A percentile compares a stretch with the other conserved stretches of the same genome.
Conservation (phyloP, 176 grass and related monocot genomes). For the Typha latifolia region DNA sequence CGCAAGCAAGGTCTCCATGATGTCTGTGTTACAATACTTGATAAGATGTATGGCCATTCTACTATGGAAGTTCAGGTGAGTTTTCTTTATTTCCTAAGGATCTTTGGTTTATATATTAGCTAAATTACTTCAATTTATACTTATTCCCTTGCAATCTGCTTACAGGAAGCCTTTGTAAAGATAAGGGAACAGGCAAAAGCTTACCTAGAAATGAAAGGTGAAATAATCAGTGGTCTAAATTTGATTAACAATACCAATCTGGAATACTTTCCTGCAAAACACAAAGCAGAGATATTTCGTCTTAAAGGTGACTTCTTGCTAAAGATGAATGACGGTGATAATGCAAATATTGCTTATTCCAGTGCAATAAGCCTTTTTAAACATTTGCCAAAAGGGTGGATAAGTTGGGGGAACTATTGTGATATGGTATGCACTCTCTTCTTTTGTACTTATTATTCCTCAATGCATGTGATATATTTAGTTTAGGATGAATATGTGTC, state of each 20-base stretch:
- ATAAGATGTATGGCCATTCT: constrained; percentile 98
- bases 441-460: constrained; percentile 10
- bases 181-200: constrained; percentile 99
- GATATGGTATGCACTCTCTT: constrained; percentile 66
- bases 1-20: constrained; percentile 94
- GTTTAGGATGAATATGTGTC: constrained; percentile 1
- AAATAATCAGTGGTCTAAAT: constrained; percentile 85
- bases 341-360: constrained; percentile 74
- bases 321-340: constrained; percentile 80
- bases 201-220: constrained; percentile 94
- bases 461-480: constrained; percentile 9
- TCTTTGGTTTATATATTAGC: constrained; percentile 7
- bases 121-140: constrained; percentile 11
- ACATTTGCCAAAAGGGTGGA: constrained; percentile 98
- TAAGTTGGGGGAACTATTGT: constrained; percentile 99
- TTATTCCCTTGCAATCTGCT: constrained; percentile 17
- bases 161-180: constrained; percentile 99
- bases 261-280: constrained; percentile 92
- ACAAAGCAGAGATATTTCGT: constrained; percentile 95
- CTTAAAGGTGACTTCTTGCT: constrained; percentile 84
- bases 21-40: constrained; percentile 95
- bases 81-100: constrained; percentile 11
- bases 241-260: constrained; percentile 92
- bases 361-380: constrained; percentile 84
- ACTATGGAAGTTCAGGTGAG: constrained; percentile 99